phyloP scores from a whole-genome alignment of 106 monocot genomes.

The Acorus gramineus region DNA sequence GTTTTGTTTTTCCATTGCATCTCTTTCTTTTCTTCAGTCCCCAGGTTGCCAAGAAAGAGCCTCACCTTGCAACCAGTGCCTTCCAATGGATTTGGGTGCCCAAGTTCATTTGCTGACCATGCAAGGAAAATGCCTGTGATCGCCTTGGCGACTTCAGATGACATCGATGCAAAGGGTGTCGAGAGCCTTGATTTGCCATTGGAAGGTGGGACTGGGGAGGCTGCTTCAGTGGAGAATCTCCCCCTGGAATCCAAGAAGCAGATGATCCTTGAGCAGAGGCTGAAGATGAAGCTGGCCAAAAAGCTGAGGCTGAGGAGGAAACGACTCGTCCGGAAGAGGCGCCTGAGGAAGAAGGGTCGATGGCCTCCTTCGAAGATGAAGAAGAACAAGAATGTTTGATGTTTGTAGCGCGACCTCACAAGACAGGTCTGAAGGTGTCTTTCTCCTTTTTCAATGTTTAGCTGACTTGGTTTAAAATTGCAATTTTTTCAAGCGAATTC shows the following conservation, averaged over 20 bases:
- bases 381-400: conserved; percentile 82
- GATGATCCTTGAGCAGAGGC: conserved; percentile 52
- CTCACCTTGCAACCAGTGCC: conserved; percentile 11
- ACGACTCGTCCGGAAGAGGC: conserved; percentile 64
- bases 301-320: conserved; percentile 67
- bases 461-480: no score
- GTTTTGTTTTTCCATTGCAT: no score
- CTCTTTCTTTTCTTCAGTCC: conserved; percentile 22
- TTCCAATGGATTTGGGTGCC: conserved; percentile 9
- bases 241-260: conserved; percentile 71
- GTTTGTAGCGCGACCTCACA: no score
- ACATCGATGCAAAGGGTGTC: conserved; percentile 22
- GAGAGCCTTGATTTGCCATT: conserved; percentile 10
- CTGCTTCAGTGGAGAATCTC: conserved; percentile 45
- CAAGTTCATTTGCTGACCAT: conserved; percentile 1
- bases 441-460: no score
- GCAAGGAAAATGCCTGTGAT: conserved; percentile 17
- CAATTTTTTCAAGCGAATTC: no score
- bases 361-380: conserved; percentile 96
- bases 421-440: no score
- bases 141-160: conserved; percentile 34
- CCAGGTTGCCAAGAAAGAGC: conserved; percentile 19
- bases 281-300: conserved; percentile 81
- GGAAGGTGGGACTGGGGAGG: conserved; percentile 23
- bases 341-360: conserved; percentile 86